phyloP scores from a whole-genome alignment of 768 basidiomycete genomes.

The Gyrodon lividus region DNA sequence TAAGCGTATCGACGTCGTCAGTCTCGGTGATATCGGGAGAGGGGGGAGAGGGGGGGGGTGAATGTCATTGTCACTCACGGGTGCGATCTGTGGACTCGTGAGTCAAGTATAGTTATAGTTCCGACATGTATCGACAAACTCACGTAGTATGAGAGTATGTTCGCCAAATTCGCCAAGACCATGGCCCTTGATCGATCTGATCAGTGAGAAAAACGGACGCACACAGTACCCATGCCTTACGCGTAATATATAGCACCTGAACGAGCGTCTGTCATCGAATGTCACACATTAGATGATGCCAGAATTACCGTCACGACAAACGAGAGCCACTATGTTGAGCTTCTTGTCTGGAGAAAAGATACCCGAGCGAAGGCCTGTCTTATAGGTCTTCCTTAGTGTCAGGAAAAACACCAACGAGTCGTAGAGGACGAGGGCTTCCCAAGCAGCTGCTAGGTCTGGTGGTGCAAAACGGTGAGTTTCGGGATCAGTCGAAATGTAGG shows the following conservation, averaged over 20 bases:
- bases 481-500: neutral
- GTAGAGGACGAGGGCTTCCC: slow-evolving; percentile 52
- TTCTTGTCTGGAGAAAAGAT: slow-evolving; percentile 16
- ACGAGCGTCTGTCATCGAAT: neutral
- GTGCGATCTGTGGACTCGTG: neutral
- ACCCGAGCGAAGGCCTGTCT: slow-evolving; percentile 28
- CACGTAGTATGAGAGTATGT: slow-evolving; percentile 43
- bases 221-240: slow-evolving; percentile 32
- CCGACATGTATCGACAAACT: too few species aligned
- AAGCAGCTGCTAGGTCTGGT: slow-evolving; percentile 35
- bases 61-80: slow-evolving; percentile 1
- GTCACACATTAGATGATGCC: neutral
- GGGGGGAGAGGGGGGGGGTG: neutral
- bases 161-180: slow-evolving; percentile 50
- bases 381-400: slow-evolving; percentile 48
- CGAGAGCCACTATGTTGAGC: slow-evolving; percentile 40
- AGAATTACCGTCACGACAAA: slow-evolving; percentile 50
- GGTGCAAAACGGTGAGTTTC: neutral
- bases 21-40: too few species aligned
- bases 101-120: too few species aligned
- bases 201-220: neutral
- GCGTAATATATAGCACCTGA: slow-evolving; percentile 56
- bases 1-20: slow-evolving; percentile 12
- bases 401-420: slow-evolving; percentile 48
- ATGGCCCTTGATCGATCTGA: slow-evolving; percentile 40